These are phyloP conservation scores for Mortierella sp. DNA, from an alignment of 371 early-diverging fungal genomes.

Conservation along the genomic window DNA sequence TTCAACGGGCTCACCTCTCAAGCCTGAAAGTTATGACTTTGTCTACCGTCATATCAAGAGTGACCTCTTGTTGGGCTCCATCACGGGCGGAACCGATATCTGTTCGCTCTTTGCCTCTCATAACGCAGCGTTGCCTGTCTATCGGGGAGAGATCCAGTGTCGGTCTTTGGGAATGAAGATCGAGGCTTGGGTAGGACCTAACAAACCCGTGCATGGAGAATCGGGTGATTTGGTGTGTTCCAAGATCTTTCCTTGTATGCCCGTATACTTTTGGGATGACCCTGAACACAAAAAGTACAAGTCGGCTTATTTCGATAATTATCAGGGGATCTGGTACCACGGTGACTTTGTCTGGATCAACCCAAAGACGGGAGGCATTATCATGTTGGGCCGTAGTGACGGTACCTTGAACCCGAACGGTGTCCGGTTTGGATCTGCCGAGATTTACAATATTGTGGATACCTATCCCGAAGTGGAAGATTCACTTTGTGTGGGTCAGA, in stretches of 20 bases:
- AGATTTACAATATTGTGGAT: slow-evolving; percentile 91
- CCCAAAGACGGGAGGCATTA: slow-evolving; percentile 88
- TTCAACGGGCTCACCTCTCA: slow-evolving; percentile 95
- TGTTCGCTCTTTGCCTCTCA: slow-evolving; percentile 94
- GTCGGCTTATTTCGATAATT: slow-evolving; percentile 90
- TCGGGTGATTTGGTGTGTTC: slow-evolving; percentile 94
- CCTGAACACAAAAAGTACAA: slow-evolving; percentile 77
- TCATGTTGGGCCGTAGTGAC: slow-evolving; percentile 96
- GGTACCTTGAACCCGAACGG: slow-evolving; percentile 97
- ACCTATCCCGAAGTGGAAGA: slow-evolving; percentile 79
- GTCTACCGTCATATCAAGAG: slow-evolving; percentile 86
- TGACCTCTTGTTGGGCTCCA: slow-evolving; percentile 88
- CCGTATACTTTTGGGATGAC: slow-evolving; percentile 94
- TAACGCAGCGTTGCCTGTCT: slow-evolving; percentile 87
- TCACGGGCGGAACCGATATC: slow-evolving; percentile 98
- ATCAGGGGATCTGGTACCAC: slow-evolving; percentile 91
- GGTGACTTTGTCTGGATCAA: slow-evolving; percentile 94
- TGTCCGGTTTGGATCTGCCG: slow-evolving; percentile 95
- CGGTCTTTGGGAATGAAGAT: slow-evolving; percentile 94
- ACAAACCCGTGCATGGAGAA: slow-evolving; percentile 77
- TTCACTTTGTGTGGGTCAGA: slow-evolving; percentile 80
- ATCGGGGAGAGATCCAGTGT: slow-evolving; percentile 95
- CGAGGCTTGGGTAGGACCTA: slow-evolving; percentile 85
- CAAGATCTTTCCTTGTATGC: slow-evolving; percentile 96
- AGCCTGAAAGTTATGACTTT: slow-evolving; percentile 92